phyloP scores from a whole-genome alignment of 495 filamentous ascomycete genomes.

The Pyrenula massariospora region DNA sequence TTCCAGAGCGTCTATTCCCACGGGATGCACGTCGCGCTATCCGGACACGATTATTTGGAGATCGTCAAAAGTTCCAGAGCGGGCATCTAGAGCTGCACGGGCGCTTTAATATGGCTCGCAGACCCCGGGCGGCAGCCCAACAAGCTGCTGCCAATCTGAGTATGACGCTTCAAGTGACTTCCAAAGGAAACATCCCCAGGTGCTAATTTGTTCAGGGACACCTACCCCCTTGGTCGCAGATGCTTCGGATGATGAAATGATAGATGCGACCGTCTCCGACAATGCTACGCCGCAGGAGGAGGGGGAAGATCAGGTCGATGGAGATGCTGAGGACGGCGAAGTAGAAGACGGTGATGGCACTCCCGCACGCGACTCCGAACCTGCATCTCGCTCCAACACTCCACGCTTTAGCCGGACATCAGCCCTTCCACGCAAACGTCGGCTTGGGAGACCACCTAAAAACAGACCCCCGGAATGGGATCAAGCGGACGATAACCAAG shows the following conservation, averaged over 20 bases:
- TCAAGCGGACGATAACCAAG: slow-evolving; percentile 41
- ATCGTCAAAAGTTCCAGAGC: not conserved
- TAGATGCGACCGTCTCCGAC: slow-evolving; percentile 26
- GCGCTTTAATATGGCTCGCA: slow-evolving; percentile 29
- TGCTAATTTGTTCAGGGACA: slow-evolving; percentile 22
- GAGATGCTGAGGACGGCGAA: slow-evolving; percentile 18
- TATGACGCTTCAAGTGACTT: slow-evolving; percentile 9
- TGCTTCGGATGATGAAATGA: slow-evolving; percentile 37
- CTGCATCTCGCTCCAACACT: slow-evolving; percentile 22
- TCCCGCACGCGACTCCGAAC: slow-evolving; percentile 26
- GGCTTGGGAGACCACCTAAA: slow-evolving; percentile 78
- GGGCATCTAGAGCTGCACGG: not conserved
- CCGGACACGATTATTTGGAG: not conserved
- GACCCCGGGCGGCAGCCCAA: slow-evolving; percentile 34
- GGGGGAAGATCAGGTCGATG: slow-evolving; percentile 17
- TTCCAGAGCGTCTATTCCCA: not conserved
- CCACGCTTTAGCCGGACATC: slow-evolving; percentile 22
- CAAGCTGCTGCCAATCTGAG: slow-evolving; percentile 36
- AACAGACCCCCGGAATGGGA: slow-evolving; percentile 70
- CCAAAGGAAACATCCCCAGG: not conserved
- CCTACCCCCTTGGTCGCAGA: slow-evolving; percentile 30
- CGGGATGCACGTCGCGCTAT: no score
- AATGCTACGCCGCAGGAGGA: slow-evolving; percentile 23
- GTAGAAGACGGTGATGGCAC: slow-evolving; percentile 21
- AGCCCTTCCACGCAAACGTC: slow-evolving; percentile 59